A percentile compares a stretch with the other conserved stretches of the same genome.
Evolutionary conservation across 768 basidiomycete genomes (phyloP).

Genomic region (Pulveroboletus sp.): DNA sequence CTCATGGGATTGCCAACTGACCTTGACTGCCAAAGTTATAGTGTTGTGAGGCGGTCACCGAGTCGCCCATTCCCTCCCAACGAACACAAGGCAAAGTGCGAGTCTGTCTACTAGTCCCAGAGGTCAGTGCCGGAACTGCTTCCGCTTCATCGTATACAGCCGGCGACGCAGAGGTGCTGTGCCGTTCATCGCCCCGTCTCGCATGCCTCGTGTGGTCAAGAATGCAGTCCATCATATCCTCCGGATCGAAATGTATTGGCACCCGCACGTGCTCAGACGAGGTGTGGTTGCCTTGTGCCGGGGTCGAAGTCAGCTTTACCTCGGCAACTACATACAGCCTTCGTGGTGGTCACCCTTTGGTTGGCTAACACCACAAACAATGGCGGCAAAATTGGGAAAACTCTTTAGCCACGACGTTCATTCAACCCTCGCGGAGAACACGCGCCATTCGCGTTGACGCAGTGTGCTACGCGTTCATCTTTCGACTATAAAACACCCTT

Average conservation of each 20-base stretch:
- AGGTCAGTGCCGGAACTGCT: neutral
- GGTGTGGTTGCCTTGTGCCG: constrained; percentile 14
- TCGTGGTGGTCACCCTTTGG: neutral
- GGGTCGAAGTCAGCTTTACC: constrained; percentile 8
- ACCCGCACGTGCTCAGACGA: constrained; percentile 14
- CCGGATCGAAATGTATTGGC: constrained; percentile 15
- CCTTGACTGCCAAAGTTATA: too few relatives aligned
- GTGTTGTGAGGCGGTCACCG: too few relatives aligned
- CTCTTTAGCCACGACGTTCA: constrained; percentile 12
- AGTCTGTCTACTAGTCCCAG: too few relatives aligned
- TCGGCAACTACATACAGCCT: constrained; percentile 9
- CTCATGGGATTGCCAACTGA: too few relatives aligned
- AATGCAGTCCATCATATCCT: constrained; percentile 8
- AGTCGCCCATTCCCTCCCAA: too few relatives aligned
- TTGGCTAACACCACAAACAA: constrained; percentile 7
- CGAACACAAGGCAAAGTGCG: too few relatives aligned
- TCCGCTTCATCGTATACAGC: constrained; percentile 1
- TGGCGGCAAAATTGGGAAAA: constrained; percentile 7
- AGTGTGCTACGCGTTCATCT: constrained; percentile 8
- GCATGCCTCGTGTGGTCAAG: constrained; percentile 14
- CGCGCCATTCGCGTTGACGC: constrained; percentile 24
- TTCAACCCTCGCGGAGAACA: constrained; percentile 29
- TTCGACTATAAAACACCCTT: constrained; percentile 25
- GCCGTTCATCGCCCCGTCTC: neutral
- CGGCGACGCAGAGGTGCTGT: neutral